Evolutionary conservation across 2,329 filamentous ascomycete genomes (phyloP), one percentile per base, ranked within the genome.

Genomic region (Dryadomyces quercivorus): DNA sequence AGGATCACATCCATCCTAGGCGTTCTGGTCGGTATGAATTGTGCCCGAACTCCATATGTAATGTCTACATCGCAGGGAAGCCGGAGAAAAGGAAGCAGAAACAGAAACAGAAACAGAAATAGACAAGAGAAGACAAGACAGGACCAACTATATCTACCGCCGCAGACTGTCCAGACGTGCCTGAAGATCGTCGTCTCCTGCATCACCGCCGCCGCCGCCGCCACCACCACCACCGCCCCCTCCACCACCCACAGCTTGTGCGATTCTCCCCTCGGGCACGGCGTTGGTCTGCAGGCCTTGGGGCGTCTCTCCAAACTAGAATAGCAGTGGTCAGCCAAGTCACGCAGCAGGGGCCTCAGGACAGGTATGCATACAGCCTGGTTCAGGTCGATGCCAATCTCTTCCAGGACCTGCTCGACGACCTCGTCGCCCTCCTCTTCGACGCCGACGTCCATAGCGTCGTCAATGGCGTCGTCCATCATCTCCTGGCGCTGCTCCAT

Each of bases 401-500:
- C 93, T 66, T 97, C 93, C 63, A 98, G 70, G 5, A 98, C 88
- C 70, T 96, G 90, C 63, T 95, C 94, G 38, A 98, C 90, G 13
- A 97, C 88, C 67, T 98, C 93, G 62, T 98, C 93, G 38, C 91
- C 88, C 68, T 97, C 93, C 63, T 95, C 93, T 65, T 98, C 93
- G 58, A 95, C 83, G 16, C 81, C 82, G 42, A 95, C 75, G 22
- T 94, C 93, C 63, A 93, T 96, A 51, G 92, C 91, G 67, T 98
- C 93, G 66, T 98, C 93, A 57, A 98, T 93, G 20, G 90, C 92
- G 69, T 97, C 93, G 66, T 97, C 92, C 93, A 98, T 97, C 88
- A 98, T 96, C 70, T 97, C 93, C 69, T 97, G 91, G 60, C 93
- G 81, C 71, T 97, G 90, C 63, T 98, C 93, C 93, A 98, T 98